These are phyloP conservation scores for Lavandula angustifolia DNA, from an alignment of 257 asterid genomes.

Conservation along the genomic window DNA sequence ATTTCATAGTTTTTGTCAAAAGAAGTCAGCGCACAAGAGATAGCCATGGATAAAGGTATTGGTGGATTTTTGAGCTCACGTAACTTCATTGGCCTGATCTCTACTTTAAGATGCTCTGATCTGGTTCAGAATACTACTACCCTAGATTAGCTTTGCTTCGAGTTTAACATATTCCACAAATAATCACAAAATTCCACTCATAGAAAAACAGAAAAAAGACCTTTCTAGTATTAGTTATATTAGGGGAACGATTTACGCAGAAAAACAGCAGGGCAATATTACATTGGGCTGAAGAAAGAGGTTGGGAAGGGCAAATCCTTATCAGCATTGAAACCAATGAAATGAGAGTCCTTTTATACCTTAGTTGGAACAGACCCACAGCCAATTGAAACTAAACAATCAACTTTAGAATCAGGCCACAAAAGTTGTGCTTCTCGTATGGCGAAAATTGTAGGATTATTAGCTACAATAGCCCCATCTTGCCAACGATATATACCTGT, in stretches of 20 bases:
- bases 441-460: slow-evolving; percentile 93
- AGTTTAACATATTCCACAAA: too few relatives aligned
- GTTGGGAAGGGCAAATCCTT: not conserved
- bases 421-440: slow-evolving; percentile 92
- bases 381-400: slow-evolving; percentile 95
- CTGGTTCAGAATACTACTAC: too few relatives aligned
- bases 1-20: too few relatives aligned
- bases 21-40: too few relatives aligned
- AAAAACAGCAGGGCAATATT: slow-evolving; percentile 23
- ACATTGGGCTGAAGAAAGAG: not conserved
- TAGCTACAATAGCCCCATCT: slow-evolving; percentile 99
- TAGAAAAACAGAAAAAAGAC: not conserved
- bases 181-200: too few relatives aligned
- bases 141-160: too few relatives aligned
- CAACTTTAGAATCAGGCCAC: slow-evolving; percentile 97
- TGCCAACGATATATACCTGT: slow-evolving; percentile 90
- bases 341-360: slow-evolving; percentile 44
- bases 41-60: too few relatives aligned
- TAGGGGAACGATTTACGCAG: slow-evolving; percentile 6
- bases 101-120: too few relatives aligned
- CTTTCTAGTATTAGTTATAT: slow-evolving; percentile 23
- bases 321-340: slow-evolving; percentile 10
- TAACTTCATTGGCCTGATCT: too few relatives aligned
- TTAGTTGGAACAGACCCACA: slow-evolving; percentile 97
- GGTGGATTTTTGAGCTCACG: too few relatives aligned